These are phyloP conservation scores for Coemansia sp. DNA, from an alignment of 192 early-diverging fungal species.

Conservation along the genomic window DNA sequence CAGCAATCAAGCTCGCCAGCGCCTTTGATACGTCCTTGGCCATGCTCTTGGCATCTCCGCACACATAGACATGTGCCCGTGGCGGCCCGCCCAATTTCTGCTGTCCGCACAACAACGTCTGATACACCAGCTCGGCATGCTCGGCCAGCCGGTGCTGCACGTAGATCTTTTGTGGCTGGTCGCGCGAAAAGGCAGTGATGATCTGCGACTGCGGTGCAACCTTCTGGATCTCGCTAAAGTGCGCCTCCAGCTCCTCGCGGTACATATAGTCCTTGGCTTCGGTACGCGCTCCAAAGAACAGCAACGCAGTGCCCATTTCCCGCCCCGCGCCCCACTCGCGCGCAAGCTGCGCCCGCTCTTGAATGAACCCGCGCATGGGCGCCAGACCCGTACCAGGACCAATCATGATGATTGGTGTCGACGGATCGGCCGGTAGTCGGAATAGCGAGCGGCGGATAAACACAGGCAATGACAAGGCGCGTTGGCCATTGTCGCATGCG, in stretches of 20 bases:
- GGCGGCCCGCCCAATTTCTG: slow-evolving; percentile 46
- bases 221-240: slow-evolving; percentile 63
- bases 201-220: slow-evolving; percentile 64
- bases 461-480: slow-evolving; percentile 61
- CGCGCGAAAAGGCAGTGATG: slow-evolving; percentile 91
- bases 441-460: slow-evolving; percentile 91
- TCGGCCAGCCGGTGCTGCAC: slow-evolving; percentile 90
- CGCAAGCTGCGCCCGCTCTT: slow-evolving; percentile 74
- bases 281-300: slow-evolving; percentile 96
- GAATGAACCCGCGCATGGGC: slow-evolving; percentile 95
- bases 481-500: slow-evolving; percentile 1
- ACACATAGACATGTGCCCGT: slow-evolving; percentile 84
- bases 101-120: slow-evolving; percentile 70
- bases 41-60: slow-evolving; percentile 97
- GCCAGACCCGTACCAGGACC: slow-evolving; percentile 99
- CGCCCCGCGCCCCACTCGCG: slow-evolving; percentile 56
- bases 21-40: slow-evolving; percentile 83
- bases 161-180: slow-evolving; percentile 86
- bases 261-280: slow-evolving; percentile 90
- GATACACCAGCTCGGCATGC: slow-evolving; percentile 77
- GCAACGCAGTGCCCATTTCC: slow-evolving; percentile 75
- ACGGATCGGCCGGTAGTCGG: slow-evolving; percentile 81
- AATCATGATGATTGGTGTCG: slow-evolving; percentile 91
- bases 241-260: slow-evolving; percentile 71
- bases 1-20: slow-evolving; percentile 69